These are phyloP conservation scores for Endothia cerciana DNA, from an alignment of 2,329 filamentous ascomycete genomes.

Conservation along the genomic window DNA sequence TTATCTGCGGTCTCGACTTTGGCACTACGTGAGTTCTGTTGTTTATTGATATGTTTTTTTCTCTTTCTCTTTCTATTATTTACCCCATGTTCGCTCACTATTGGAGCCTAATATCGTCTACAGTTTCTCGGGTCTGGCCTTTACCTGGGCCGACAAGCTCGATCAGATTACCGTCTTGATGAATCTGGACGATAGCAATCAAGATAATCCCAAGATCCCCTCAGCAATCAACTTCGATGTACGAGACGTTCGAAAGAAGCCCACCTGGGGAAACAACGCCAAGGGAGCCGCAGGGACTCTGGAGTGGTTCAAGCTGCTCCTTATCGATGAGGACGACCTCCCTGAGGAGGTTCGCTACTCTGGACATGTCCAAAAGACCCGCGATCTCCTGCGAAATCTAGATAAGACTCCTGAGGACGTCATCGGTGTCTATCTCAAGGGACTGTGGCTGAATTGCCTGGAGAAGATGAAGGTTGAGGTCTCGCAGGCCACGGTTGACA, in stretches of 20 bases:
- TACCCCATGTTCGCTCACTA: neutral
- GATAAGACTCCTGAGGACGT: neutral
- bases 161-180: constrained; percentile 39
- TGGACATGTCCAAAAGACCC: constrained; percentile 30
- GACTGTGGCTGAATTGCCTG: constrained; percentile 40
- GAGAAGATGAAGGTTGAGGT: constrained; percentile 35
- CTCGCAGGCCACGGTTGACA: constrained; percentile 32
- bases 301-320: constrained; percentile 48
- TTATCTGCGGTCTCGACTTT: constrained; percentile 50
- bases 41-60: no score
- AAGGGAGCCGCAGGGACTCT: constrained; percentile 35
- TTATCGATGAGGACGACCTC: constrained; percentile 41
- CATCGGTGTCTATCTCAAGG: constrained; percentile 36
- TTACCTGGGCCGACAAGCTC: constrained; percentile 37
- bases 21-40: constrained; percentile 47
- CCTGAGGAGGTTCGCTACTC: constrained; percentile 32
- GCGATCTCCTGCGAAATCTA: neutral
- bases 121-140: constrained; percentile 48
- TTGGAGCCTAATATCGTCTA: neutral
- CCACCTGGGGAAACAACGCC: constrained; percentile 40
- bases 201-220: constrained; percentile 40
- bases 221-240: constrained; percentile 34
- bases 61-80: no score
- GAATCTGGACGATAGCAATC: constrained; percentile 35
- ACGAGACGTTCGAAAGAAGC: fast-evolving